Evolutionary conservation across 2,329 filamentous ascomycete genomes (phyloP), one percentile per base, ranked within the genome.

Genomic region (Clarireedia sp.): DNA sequence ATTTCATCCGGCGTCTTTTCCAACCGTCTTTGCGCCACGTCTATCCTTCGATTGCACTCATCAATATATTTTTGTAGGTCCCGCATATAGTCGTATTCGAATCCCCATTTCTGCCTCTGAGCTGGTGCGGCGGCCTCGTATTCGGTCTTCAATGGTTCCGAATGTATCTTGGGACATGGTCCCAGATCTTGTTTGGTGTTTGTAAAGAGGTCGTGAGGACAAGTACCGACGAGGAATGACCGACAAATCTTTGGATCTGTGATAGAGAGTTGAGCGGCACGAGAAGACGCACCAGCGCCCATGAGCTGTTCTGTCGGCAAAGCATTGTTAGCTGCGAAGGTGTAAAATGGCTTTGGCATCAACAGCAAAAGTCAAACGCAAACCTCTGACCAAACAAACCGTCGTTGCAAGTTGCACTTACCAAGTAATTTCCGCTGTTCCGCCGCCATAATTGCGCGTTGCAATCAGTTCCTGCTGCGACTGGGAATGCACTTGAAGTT

Each of bases 1-100:
- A 99, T 96, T 75, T 99, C 94, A 68, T 99, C 94, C 8, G 92
- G 91, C 0, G 94, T 97, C 79, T 97, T 99, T 74, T 99, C 94
- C 57, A 99, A 74, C 51, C 92, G 79, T 51, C 90, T 80, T 76
- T 97, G 92, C 9, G 92, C 90, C 14, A 83, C 79, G 62, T 97
- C 91, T 69, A 99, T 99, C 64, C 91, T 81, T 55, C 90, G 82
- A 71, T 99, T 96, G 76, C 94, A 99, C 63, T 96, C 91, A 67
- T 95, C 90, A 67, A 99, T 94, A 74, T 96, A 95, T 71, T 94
- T 94, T 70, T 92, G 88, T 73, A 99, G 87, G 71, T 99, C 91
- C 61, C 90, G 83, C 79, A 95, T 84, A 73, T 99, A 99, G 74
- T 99, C 94, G 72, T 90, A 95, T 63, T 97, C 92, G 70, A 97